A percentile compares a stretch with the other conserved stretches of the same genome.
phyloP scores from a whole-genome alignment of 177 flowering plant genomes.

The Vitis hybrid region DNA sequence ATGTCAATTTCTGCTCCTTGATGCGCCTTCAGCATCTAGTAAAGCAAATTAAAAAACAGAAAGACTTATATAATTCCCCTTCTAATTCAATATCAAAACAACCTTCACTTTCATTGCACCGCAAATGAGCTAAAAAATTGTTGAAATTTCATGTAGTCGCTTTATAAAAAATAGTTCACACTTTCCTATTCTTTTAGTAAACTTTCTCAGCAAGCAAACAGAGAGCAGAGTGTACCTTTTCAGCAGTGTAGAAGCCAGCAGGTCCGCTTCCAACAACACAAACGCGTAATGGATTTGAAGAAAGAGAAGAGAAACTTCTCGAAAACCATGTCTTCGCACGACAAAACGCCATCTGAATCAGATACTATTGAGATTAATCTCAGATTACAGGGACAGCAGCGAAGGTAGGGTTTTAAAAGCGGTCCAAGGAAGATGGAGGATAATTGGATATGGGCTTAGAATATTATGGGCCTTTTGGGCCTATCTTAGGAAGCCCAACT shows the following conservation, averaged over 20 bases:
- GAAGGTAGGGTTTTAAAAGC: too few species aligned
- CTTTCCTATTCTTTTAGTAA: neutral
- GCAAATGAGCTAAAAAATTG: too few species aligned
- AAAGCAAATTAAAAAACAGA: slow-evolving; percentile 1
- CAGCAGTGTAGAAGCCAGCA: slow-evolving; percentile 96
- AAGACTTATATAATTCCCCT: too few species aligned
- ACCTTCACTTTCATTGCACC: too few species aligned
- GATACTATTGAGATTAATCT: neutral
- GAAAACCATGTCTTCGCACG: slow-evolving; percentile 24
- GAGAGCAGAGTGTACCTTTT: slow-evolving; percentile 49
- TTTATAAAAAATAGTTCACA: neutral
- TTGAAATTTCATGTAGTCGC: too few species aligned
- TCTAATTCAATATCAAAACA: neutral
- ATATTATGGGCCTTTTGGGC: too few species aligned
- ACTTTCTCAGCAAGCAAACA: too few species aligned
- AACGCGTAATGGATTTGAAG: slow-evolving; percentile 60
- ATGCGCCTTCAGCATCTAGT: slow-evolving; percentile 77
- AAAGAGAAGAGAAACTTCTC: slow-evolving; percentile 45
- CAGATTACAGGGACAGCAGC: too few species aligned
- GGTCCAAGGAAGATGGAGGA: too few species aligned
- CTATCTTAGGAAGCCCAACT: too few species aligned
- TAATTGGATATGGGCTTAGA: too few species aligned
- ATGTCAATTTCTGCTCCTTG: slow-evolving; percentile 72
- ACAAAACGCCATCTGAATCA: slow-evolving; percentile 24
- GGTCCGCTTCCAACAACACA: slow-evolving; percentile 96